Base-by-base conservation (phyloP, 208 protist genomes). In the Acanthamoeba lenticulata region DNA sequence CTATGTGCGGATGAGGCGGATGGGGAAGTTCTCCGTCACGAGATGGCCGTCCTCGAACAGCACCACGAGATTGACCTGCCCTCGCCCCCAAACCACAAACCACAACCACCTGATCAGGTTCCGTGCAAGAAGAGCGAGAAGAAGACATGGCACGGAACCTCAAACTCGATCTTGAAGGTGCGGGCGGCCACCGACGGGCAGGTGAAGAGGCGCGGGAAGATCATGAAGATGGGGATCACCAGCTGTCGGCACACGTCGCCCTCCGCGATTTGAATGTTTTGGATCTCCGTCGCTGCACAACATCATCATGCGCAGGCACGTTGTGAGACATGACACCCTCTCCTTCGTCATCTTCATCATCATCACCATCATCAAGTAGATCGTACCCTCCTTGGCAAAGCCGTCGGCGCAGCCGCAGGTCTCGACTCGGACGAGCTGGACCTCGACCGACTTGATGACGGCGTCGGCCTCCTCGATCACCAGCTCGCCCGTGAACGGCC, bases 371-470 rank as follows among this genome's bases (percentile, higher is more conserved):
- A n/a, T n/a, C n/a, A n/a, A n/a, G n/a, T n/a, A n/a, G n/a, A n/a
- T n/a, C n/a, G 45, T 60, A 95, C 93, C 91, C 32, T 97, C 96
- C 49, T 92, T 96, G 11, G 95, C 95, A 86, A 91, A 96, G 45
- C 96, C 95, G 77, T 97, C 96, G 3, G 94, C 95, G 86, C 95
- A 97, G 38, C 96, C 97, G 72, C 97, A 98, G 11, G 96, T 96
- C 86, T 99, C 98, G 6, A 98, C 97, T 38, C 98, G 94, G 38
- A 98, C 95, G 9, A 98, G 94, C 95, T 98, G 98, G 57, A 98
- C 65, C 85, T 99, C 98, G 24, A 98, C 95, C 9, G 97, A 98
- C 81, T 96, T 95, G 90, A 99, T 98, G 24, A 60, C 67, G 0
- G 94, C 85, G 13, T 94, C 86, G 45, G 94, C 95, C n/a, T 94